Base-by-base conservation (phyloP, 176 grass and related monocot genomes). In the Lolium rigidum region DNA sequence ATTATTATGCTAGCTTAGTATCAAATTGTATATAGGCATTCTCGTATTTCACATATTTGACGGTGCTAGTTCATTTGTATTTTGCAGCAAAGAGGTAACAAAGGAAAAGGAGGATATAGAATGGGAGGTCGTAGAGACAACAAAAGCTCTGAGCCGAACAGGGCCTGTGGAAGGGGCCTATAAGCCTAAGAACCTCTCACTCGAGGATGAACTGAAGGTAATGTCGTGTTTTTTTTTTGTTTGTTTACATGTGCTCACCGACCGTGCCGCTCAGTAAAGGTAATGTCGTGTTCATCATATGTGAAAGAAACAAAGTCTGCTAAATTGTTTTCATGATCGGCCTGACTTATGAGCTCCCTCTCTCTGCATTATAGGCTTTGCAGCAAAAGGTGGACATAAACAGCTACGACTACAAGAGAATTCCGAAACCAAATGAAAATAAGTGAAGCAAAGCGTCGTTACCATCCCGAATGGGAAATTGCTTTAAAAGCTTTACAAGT, bases 51-150 rank as follows among this genome's bases (percentile, higher is more conserved):
- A 79, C 24, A 9, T 74, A 2, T 90, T 71, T 79, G 57, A 86
- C 20, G 2, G 15, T 79, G 9, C 10, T 26, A 10, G 22, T 25
- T 77, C 15, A 84, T 86, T 82, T 82, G 37, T 62, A 69, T 44
- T 77, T 59, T 74, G 58, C 92, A 94, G 94, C 75, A 95, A 98
- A 89, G 97, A 98, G 74, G 92, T 98, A 44, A 91, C 90, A 6
- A 95, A 98, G 79, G 92, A 98, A 89, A 98, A 91, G 75, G 97
- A 98, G 66, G 94, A 98, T 85, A 83, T 98, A 24, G 97, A 98
- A 87, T 95, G 97, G 97, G 80, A 95, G 85, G 93, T 98, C 2
- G 88, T 94, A 78, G 94, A 95, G 85, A 95, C 90, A 76, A 95
- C 86, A 74, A 92, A 87, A 87, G 90, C 97, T 66, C 57, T 95